Conservation (phyloP, 108 stramenopile species). For the Discostella stelligeroides region DNA sequence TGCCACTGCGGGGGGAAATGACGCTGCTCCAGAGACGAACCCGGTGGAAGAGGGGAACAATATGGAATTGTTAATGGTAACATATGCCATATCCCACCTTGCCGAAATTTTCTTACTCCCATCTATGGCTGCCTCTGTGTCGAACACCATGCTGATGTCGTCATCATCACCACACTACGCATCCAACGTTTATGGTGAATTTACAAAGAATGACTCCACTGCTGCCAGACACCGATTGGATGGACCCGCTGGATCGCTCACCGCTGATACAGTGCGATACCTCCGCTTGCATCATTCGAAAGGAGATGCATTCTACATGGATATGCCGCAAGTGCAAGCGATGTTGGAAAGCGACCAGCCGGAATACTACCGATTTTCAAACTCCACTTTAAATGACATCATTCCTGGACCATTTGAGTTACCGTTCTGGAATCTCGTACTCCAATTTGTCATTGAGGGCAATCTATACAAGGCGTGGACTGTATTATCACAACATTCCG, state of each 20-base stretch:
- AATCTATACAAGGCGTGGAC: conserved; percentile 74
- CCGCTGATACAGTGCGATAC: conserved; percentile 81
- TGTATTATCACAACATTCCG: conserved; percentile 65
- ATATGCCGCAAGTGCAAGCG: conserved; percentile 27
- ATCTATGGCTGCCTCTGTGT: not conserved
- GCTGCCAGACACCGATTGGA: conserved; percentile 4
- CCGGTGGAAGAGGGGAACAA: conserved; percentile 23
- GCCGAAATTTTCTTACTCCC: conserved; percentile 66
- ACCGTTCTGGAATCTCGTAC: conserved; percentile 62
- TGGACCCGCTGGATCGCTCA: conserved; percentile 60
- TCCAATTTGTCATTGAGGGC: conserved; percentile 53
- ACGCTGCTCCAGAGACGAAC: conserved; percentile 6
- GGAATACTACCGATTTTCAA: conserved; percentile 51
- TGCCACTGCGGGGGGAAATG: conserved; percentile 17
- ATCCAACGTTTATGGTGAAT: conserved; percentile 7
- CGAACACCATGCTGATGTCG: not conserved
- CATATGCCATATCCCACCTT: conserved; percentile 65
- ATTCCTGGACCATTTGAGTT: conserved; percentile 26
- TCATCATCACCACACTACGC: conserved; percentile 7
- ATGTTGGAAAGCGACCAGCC: conserved; percentile 60
- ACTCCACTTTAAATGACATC: not conserved
- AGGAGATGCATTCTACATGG: not conserved
- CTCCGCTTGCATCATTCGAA: conserved; percentile 60
- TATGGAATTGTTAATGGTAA: conserved; percentile 61
- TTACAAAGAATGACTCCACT: not conserved